These are phyloP conservation scores for Apiospora aurea DNA, from an alignment of 2,329 filamentous ascomycete genomes.

Conservation along the genomic window DNA sequence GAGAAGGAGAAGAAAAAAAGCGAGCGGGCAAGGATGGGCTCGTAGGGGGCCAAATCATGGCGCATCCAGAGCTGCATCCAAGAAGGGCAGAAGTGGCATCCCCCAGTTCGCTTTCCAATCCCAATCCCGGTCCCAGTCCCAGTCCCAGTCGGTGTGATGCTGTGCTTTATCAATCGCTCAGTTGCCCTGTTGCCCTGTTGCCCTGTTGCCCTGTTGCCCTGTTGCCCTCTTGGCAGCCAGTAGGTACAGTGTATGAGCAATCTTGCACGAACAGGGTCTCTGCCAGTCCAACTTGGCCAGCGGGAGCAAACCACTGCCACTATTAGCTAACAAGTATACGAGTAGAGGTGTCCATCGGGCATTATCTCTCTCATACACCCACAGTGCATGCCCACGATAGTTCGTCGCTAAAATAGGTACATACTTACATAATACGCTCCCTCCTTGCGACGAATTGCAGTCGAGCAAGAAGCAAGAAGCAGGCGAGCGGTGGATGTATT, in stretches of 20 bases:
- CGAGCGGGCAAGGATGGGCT: not conserved
- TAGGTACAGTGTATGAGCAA: not conserved
- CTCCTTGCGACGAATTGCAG: not conserved
- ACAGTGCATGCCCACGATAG: not conserved
- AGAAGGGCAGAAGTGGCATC: slow-evolving; percentile 1
- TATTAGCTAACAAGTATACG: not conserved
- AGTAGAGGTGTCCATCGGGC: not conserved
- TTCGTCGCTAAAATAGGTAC: not conserved
- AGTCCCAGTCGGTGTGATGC: not conserved
- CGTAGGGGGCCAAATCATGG: not conserved
- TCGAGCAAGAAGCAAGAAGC: not conserved
- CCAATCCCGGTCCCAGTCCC: not conserved
- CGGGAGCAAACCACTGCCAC: not conserved
- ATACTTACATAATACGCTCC: not conserved
- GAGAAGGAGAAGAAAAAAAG: not conserved
- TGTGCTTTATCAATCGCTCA: not conserved
- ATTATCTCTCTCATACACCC: not conserved
- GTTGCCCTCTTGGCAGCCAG: not conserved
- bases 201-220: not conserved
- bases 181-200: not conserved
- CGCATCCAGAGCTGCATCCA: slow-evolving; percentile 1
- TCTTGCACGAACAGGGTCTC: not conserved
- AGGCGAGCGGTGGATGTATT: slow-evolving; percentile 1
- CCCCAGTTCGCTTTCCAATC: not conserved
- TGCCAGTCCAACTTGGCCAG: not conserved